Evolutionary conservation across 257 asterid species (phyloP), one percentile per base, ranked within the genome.

Genomic region (Penstemon eatonii): DNA sequence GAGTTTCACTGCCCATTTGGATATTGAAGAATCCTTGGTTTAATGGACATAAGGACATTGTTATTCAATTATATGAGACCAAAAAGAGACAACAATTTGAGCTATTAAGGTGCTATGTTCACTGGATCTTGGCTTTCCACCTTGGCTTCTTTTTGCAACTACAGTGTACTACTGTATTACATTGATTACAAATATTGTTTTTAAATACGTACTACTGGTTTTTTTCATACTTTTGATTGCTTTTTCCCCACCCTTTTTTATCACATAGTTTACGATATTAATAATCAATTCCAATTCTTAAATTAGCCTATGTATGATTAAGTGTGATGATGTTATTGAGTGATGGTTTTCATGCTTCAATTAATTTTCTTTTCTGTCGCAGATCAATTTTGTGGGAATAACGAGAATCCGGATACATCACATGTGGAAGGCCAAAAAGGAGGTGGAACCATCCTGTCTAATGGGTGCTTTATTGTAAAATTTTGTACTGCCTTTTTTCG

Each of bases 301-400:
- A 40, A 69, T 43, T 57, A 57, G 60, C 50, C 50, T 56, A 25
- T 59, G 18, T 49, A 19, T 71, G 40, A 43, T 59, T 51, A 19
- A 40, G 8, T 13, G 64, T 33, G 46, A 39, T 15, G 15, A 10
- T 60, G 43, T 65, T 40, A 54, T 65, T n/a, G 5, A 33, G 38
- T 68, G 63, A 49, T 71, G 64, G 52, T 52, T 73, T 67, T 39
- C 46, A 49, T 70, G 45, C 60, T 13, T 33, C 54, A 50, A 68
- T 43, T 42, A 51, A 43, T 62, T 71, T 71, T 47, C 37, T 62
- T 72, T 61, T 66, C 56, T 13, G 38, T 55, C 51, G 62, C 85
- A 84, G 95, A 80, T 82, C 89, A 84, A 63, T 74, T 75, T 75
- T 78, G 77, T 61, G 89, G 84, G 39, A 80, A 73, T 64, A 85